A percentile compares a stretch with the other conserved stretches of the same genome.
Conservation (phyloP, 345 rosid genomes). For the Excoecaria cochinchinensis region DNA sequence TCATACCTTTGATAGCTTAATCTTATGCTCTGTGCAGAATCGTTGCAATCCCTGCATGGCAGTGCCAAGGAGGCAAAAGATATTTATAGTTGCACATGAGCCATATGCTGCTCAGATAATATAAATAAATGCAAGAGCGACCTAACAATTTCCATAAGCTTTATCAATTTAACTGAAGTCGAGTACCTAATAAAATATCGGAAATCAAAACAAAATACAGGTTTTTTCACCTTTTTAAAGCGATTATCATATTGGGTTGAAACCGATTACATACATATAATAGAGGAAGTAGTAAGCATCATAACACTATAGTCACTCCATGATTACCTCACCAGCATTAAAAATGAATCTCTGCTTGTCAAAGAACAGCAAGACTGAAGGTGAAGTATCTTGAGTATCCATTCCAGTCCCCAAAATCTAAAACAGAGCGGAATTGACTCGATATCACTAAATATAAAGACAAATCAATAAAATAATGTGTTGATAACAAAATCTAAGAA, state of each 20-base stretch:
- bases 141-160: not conserved
- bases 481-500: no score
- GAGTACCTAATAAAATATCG: not conserved
- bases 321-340: constrained; percentile 89
- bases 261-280: not conserved
- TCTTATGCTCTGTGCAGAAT: constrained; percentile 89
- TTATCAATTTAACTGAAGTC: not conserved
- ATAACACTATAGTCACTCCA: not conserved
- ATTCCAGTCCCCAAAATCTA: constrained; percentile 94
- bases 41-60: constrained; percentile 79
- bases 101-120: not conserved
- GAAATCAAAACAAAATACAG: not conserved
- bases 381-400: constrained; percentile 95
- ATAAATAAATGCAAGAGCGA: not conserved
- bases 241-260: not conserved
- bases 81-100: not conserved
- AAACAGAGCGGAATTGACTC: constrained; percentile 1
- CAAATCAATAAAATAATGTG: not conserved
- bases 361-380: constrained; percentile 89
- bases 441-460: not conserved
- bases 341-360: constrained; percentile 89
- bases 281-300: not conserved
- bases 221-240: not conserved
- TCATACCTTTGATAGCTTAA: constrained; percentile 80
- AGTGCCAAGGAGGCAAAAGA: not conserved